Percentiles rank a stretch among this genome's conserved stretches.
Conservation (phyloP, 805 yeast genomes). For the Cyberlindnera maritima region DNA sequence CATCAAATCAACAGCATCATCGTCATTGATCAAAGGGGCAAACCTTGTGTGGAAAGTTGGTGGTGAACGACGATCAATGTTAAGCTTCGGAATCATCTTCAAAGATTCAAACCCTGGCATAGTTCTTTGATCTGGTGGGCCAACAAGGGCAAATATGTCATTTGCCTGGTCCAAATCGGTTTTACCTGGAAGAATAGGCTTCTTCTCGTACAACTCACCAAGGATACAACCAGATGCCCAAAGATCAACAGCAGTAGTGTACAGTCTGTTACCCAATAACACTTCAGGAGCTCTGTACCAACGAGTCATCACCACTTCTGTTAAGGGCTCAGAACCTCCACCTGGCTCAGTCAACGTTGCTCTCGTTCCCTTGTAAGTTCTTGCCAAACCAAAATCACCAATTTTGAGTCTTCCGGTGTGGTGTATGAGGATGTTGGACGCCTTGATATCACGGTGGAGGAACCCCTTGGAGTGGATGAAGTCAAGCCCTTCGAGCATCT, state of each 20-base stretch:
- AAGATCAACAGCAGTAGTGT: conserved; percentile 93
- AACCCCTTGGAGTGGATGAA: conserved; percentile 65
- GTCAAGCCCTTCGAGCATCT: conserved; percentile 74
- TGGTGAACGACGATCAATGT: conserved; percentile 25
- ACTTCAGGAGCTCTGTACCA: conserved; percentile 98
- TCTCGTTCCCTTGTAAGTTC: conserved; percentile 60
- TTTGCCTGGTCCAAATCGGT: conserved; percentile 88
- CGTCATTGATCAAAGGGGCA: neutral
- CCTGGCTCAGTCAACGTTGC: conserved; percentile 49
- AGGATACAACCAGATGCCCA: conserved; percentile 98
- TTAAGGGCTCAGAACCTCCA: conserved; percentile 46
- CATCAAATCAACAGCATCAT: conserved; percentile 49
- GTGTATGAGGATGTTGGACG: conserved; percentile 89
- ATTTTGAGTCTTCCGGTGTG: conserved; percentile 75
- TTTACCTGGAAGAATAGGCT: conserved; percentile 82
- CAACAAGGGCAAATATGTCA: conserved; percentile 74
- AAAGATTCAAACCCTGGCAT: conserved; percentile 38
- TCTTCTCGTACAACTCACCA: conserved; percentile 80
- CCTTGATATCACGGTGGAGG: conserved; percentile 89
- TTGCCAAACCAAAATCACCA: conserved; percentile 95
- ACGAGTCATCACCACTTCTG: conserved; percentile 85
- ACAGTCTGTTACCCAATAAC: conserved; percentile 76
- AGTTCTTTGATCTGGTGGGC: conserved; percentile 57
- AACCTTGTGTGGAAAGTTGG: conserved; percentile 48
- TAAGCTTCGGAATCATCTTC: conserved; percentile 10